Conservation (phyloP, 495 filamentous ascomycete species). For the Lophiotrema nucula region DNA sequence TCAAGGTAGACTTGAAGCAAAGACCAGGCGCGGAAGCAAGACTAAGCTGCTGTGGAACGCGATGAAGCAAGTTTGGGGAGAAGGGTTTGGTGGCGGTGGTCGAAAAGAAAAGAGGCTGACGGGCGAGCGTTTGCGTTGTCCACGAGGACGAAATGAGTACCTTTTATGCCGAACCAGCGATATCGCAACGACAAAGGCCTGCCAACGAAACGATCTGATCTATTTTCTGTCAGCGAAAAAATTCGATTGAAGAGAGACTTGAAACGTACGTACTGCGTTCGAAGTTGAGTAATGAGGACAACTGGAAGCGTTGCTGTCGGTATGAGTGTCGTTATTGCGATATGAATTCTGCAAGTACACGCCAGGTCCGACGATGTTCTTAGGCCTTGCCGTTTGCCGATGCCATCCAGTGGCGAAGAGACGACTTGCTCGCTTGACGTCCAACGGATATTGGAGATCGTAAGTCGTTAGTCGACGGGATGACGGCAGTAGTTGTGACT, state of each 20-base stretch:
- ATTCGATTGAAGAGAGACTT: background rate
- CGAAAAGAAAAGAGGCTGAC: slow-evolving; percentile 15
- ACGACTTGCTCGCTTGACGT: slow-evolving; percentile 21
- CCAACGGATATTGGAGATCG: slow-evolving; percentile 21
- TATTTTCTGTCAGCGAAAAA: background rate
- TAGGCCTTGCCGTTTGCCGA: slow-evolving; percentile 15
- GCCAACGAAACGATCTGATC: slow-evolving; percentile 1
- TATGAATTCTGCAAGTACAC: too few relatives aligned
- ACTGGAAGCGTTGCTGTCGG: background rate
- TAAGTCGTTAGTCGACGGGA: slow-evolving; percentile 24
- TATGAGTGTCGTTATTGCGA: too few relatives aligned
- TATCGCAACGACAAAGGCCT: slow-evolving; percentile 7
- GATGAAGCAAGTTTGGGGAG: slow-evolving; percentile 12
- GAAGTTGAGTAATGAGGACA: background rate
- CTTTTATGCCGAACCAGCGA: slow-evolving; percentile 30
- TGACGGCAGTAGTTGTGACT: slow-evolving; percentile 8
- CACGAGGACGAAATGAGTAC: slow-evolving; percentile 29
- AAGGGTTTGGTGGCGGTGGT: slow-evolving; percentile 25
- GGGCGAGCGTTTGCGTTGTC: slow-evolving; percentile 28
- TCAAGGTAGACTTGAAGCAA: slow-evolving; percentile 23
- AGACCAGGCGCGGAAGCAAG: slow-evolving; percentile 17
- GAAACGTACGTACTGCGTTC: slow-evolving; percentile 21
- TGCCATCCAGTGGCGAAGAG: slow-evolving; percentile 18
- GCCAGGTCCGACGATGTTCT: too few relatives aligned
- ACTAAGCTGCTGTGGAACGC: slow-evolving; percentile 31